Conservation (phyloP, 805 yeast species). For the Saturnispora besseyi region DNA sequence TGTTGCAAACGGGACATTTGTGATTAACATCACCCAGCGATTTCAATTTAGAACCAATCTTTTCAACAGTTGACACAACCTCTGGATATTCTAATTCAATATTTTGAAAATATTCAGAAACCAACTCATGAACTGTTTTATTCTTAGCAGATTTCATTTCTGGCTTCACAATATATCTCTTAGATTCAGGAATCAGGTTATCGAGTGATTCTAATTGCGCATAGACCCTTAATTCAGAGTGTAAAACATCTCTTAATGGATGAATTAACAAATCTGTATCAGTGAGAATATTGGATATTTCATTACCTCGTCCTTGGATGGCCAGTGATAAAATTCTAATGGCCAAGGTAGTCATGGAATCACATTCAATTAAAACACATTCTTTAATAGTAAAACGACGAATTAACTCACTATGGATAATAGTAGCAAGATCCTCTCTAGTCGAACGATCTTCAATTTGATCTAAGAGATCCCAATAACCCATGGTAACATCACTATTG, state of each 20-base stretch:
- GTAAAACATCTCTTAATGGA: conserved; percentile 71
- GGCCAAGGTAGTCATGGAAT: conserved; percentile 76
- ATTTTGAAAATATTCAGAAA: conserved; percentile 58
- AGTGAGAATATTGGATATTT: conserved; percentile 43
- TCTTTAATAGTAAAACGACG: conserved; percentile 36
- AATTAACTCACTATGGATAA: conserved; percentile 41
- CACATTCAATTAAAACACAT: conserved; percentile 56
- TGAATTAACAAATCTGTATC: conserved; percentile 40
- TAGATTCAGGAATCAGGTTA: conserved; percentile 20
- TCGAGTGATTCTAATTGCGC: conserved; percentile 33
- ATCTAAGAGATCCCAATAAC: conserved; percentile 27
- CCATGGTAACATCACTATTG: conserved; percentile 13
- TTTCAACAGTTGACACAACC: conserved; percentile 84
- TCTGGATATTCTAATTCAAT: conserved; percentile 79
- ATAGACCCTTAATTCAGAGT: conserved; percentile 57
- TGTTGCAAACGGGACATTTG: conserved; percentile 50
- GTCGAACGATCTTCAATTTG: conserved; percentile 48
- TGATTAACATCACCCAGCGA: conserved; percentile 30
- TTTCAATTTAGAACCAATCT: conserved; percentile 72
- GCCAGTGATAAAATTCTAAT: conserved; percentile 70
- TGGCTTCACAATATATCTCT: conserved; percentile 3
- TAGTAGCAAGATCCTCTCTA: conserved; percentile 48
- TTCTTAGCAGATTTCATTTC: conserved; percentile 46
- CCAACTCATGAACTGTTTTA: conserved; percentile 75
- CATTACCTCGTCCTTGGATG: conserved; percentile 79